Base-by-base conservation (phyloP, 2,329 filamentous ascomycete species). In the Monilinia polystroma region DNA sequence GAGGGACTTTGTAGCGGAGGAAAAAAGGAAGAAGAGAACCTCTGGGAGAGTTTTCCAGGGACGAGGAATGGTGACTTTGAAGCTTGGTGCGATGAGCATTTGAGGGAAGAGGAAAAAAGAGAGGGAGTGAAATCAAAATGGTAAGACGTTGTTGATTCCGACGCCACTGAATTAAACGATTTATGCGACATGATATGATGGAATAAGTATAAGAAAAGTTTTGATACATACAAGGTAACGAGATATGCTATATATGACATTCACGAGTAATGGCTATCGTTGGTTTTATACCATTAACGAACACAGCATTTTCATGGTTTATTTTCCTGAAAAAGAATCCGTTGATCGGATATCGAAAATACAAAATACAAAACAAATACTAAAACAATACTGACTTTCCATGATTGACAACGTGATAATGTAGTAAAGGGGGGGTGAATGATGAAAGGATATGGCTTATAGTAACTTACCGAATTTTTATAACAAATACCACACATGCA, bases 41-140 rank as follows among this genome's bases (percentile, higher is more conserved):
- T 60, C 29, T 0, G 58, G 58, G 8, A 60, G 64, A 14, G 49
- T 45, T 54, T 53, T 66, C 10, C 7, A 59, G 20, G 55, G 35
- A 7, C 43, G 1, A 1, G 32, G 53, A 11, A 6, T 59, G 47
- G 32, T 59, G 4, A 32, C 18, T 41, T 45, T 63, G 5, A 54
- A 26, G 47, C 47, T 51, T 12, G 8, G 20, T n/a, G 2, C 47
- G 47, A 10, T 7, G 47, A 8, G 18, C 7, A 20, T 4, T 49
- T 23, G 20, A 23, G 26, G 20, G 6, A 18, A 8, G 1, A 14
- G 43, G 12, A 0, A 20, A 47, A 2, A 47, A 47, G 3, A 59
- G 7, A 4, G 32, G 12, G 41, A 43, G 41, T 16, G 16, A 43
- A 43, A 16, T 18, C 10, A 4, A 10, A 43, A 43, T 5, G 12